phyloP scores from a whole-genome alignment of 352 stramenopile species.

The Pythium plurisporium region DNA sequence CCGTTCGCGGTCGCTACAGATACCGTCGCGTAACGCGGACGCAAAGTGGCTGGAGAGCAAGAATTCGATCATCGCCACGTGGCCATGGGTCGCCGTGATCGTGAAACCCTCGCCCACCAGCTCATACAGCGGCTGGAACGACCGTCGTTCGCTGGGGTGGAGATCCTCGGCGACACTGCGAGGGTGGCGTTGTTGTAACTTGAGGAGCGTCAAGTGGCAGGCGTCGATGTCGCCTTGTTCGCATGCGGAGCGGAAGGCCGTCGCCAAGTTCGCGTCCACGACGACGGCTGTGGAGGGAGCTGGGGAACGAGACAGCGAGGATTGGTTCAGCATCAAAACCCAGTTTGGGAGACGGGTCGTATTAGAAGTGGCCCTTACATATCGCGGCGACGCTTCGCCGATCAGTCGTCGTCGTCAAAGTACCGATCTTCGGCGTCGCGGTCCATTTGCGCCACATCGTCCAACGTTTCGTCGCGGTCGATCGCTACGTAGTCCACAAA shows the following conservation, averaged over 20 bases:
- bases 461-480: conserved; percentile 52
- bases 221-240: conserved; percentile 16
- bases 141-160: neutral
- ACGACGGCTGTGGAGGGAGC: neutral
- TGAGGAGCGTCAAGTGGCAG: conserved; percentile 10
- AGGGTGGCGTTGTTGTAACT: conserved; percentile 17
- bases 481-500: conserved; percentile 67
- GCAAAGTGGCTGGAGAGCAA: conserved; percentile 15
- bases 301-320: neutral
- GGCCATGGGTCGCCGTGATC: conserved; percentile 8
- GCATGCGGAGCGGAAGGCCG: conserved; percentile 6
- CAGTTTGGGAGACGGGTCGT: no score
- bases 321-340: no score
- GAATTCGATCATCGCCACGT: conserved; percentile 19
- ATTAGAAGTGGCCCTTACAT: neutral
- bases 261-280: conserved; percentile 7
- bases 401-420: conserved; percentile 38
- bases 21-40: conserved; percentile 4
- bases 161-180: neutral
- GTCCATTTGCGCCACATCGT: conserved; percentile 63
- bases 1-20: neutral
- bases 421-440: conserved; percentile 79
- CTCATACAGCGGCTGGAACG: conserved; percentile 21
- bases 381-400: conserved; percentile 11
- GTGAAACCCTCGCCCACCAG: conserved; percentile 14